A percentile compares a stretch with the other conserved stretches of the same genome.
These are phyloP conservation scores for Kodamaea neixiangensis DNA, from an alignment of 805 yeast species.

Conservation along the genomic window DNA sequence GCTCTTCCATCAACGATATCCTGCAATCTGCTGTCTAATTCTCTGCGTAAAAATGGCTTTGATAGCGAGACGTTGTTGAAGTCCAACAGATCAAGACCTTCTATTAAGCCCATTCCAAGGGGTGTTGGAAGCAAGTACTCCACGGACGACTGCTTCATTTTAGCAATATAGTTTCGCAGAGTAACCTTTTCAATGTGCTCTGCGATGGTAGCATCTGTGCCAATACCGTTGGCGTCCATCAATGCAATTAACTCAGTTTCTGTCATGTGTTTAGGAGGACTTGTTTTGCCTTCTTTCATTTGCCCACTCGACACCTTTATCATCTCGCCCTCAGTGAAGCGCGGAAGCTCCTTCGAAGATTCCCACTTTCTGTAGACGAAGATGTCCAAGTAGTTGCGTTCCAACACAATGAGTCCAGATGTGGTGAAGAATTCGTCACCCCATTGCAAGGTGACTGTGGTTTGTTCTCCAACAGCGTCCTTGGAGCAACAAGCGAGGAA, in stretches of 20 bases:
- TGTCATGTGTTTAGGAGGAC: constrained; percentile 81
- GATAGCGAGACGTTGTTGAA: constrained; percentile 72
- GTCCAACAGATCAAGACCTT: constrained; percentile 81
- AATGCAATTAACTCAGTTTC: constrained; percentile 89
- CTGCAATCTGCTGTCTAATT: constrained; percentile 66
- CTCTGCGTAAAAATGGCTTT: constrained; percentile 83
- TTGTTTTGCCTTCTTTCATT: constrained; percentile 72
- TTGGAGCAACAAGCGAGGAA: constrained; percentile 90
- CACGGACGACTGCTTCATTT: constrained; percentile 37
- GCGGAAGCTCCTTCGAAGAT: constrained; percentile 63
- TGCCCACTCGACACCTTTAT: constrained; percentile 58
- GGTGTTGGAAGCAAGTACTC: constrained; percentile 70
- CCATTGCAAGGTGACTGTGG: constrained; percentile 70
- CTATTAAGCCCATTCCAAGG: constrained; percentile 83
- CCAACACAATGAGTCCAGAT: constrained; percentile 72
- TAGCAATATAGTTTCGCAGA: constrained; percentile 64
- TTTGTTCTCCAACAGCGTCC: constrained; percentile 79
- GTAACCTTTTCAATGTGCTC: constrained; percentile 89
- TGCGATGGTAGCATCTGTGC: constrained; percentile 99
- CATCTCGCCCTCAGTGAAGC: constrained; percentile 55
- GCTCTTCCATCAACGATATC: constrained; percentile 67
- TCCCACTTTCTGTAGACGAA: constrained; percentile 83
- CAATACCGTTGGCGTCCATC: constrained; percentile 97
- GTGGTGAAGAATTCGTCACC: constrained; percentile 72
- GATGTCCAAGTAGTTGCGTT: constrained; percentile 76